A percentile compares a stretch with the other conserved stretches of the same genome.
These are phyloP conservation scores for Phytophthora parvispora DNA, from an alignment of 352 stramenopile species.

Conservation along the genomic window DNA sequence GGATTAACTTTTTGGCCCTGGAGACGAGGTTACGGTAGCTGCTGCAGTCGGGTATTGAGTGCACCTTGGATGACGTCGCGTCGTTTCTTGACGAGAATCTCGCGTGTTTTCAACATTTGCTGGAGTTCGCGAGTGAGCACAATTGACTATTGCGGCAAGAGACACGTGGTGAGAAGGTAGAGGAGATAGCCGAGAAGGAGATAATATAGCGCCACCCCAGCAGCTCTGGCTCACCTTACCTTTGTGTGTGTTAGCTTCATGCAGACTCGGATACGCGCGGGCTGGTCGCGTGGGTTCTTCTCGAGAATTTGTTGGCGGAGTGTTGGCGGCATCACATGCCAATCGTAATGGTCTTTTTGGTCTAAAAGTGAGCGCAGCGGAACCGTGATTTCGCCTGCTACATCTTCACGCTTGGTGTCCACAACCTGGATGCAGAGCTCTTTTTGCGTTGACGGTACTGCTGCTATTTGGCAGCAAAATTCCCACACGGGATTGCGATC, in stretches of 20 bases:
- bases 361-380: constrained; percentile 62
- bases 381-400: constrained; percentile 59
- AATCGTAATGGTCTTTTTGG: constrained; percentile 70
- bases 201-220: constrained; percentile 10
- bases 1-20: neutral
- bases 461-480: constrained; percentile 33
- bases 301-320: constrained; percentile 72
- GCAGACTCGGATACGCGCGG: constrained; percentile 51
- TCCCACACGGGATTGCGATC: constrained; percentile 64
- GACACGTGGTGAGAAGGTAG: constrained; percentile 4
- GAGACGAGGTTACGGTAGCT: constrained; percentile 24
- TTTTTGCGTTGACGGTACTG: constrained; percentile 47
- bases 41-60: constrained; percentile 33
- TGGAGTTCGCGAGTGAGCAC: constrained; percentile 67
- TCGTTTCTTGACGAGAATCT: constrained; percentile 44
- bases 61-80: constrained; percentile 53
- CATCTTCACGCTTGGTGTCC: constrained; percentile 53
- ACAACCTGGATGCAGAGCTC: constrained; percentile 66
- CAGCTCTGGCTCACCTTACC: constrained; percentile 32
- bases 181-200: neutral
- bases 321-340: constrained; percentile 65
- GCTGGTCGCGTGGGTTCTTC: constrained; percentile 33
- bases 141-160: constrained; percentile 45
- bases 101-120: constrained; percentile 42
- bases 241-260: constrained; percentile 64